phyloP scores from a whole-genome alignment of 331 rosid species.

The Rhamnella rubrinervis region DNA sequence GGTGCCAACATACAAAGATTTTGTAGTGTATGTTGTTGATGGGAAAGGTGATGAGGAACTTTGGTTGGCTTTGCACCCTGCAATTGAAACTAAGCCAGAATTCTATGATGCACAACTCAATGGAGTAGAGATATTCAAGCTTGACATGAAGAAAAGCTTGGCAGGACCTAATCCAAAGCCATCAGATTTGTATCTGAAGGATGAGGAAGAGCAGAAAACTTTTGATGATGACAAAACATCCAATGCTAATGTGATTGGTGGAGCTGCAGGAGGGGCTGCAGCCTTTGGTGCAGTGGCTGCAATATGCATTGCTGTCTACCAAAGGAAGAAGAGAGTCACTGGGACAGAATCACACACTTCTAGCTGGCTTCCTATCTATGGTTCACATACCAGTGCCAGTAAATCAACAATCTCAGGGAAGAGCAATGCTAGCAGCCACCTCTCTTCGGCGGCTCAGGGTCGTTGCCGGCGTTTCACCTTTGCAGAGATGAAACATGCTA shows the following conservation, averaged over 20 bases:
- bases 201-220: slow-evolving; percentile 29
- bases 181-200: slow-evolving; percentile 48
- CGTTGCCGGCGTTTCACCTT: slow-evolving; percentile 79
- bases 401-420: slow-evolving; percentile 61
- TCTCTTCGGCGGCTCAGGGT: slow-evolving; percentile 66
- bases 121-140: slow-evolving; percentile 85
- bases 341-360: slow-evolving; percentile 56
- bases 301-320: slow-evolving; percentile 55
- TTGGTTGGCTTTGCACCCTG: slow-evolving; percentile 69
- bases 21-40: slow-evolving; percentile 29
- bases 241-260: slow-evolving; percentile 52
- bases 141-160: slow-evolving; percentile 49
- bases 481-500: slow-evolving; percentile 67
- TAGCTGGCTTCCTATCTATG: slow-evolving; percentile 84
- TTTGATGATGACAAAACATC: neutral
- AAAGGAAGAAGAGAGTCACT: slow-evolving; percentile 43
- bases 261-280: slow-evolving; percentile 89
- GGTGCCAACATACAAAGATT: slow-evolving; percentile 61
- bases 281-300: slow-evolving; percentile 69
- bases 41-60: slow-evolving; percentile 39
- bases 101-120: slow-evolving; percentile 62
- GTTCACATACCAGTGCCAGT: slow-evolving; percentile 44
- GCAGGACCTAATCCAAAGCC: slow-evolving; percentile 76
- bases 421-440: slow-evolving; percentile 45
- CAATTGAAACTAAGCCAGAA: slow-evolving; percentile 31